Evolutionary conservation across 148 eudicot genomes (phyloP), one percentile per base, ranked within the genome.

Genomic region (Heliosperma pusillum): DNA sequence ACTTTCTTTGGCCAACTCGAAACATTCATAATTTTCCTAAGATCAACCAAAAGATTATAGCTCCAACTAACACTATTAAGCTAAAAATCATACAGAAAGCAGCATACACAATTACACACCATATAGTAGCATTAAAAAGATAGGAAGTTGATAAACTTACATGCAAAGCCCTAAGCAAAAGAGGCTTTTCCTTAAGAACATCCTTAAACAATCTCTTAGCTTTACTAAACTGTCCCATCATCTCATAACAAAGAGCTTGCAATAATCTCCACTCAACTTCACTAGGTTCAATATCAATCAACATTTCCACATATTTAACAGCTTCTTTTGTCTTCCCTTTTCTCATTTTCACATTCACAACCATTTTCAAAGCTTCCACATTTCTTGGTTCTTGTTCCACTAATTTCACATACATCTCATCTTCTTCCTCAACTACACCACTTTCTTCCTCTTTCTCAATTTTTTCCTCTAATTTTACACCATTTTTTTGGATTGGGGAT

Each of bases 201-300:
- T 86, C 84, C 78, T 82, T 85, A 72, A 92, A 92, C 77, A 90
- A 77, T 75, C 76, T 85, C 88, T 87, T 89, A 66, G 99, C 91
- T 83, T 75, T 87, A 65, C 86, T 81, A 73, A 87, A 80, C 33
- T 92, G 73, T 44, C 94, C 97, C 83, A 83, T 82, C 89, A 89
- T 89, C 80, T 95, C 99, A 85, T 86, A 92, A 86, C 92, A 90
- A 77, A 90, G 91, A 2, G 97, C 99, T 86, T 90, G 82, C 89
- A 95, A 82, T 16, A 95, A 88, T 84, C 90, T 85, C 99, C 99
- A 95, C 71, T 95, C 99, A 22, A 92, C 88, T 73, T 92, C 85
- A 3, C 74, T 70, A 29, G 97, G 97, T 52, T 92, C 86, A 67
- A 90, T 57, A 26, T 86, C 85, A 86, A 92, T 87, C 90, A 95